Conservation (phyloP, 164 flowering plant genomes). For the Magnolia officinalis region DNA sequence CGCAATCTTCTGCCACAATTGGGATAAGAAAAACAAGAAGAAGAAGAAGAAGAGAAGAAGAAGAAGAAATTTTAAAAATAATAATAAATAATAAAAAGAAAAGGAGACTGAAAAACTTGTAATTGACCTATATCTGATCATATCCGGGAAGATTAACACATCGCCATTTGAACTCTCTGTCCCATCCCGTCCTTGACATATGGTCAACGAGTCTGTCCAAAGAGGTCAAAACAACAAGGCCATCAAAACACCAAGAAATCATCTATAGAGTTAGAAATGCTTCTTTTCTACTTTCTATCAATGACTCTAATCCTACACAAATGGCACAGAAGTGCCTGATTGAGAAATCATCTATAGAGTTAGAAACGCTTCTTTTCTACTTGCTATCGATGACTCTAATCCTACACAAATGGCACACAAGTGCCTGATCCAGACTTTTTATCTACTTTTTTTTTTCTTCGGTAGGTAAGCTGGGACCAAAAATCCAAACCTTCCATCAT, state of each 20-base stretch:
- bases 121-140: conserved; percentile 73
- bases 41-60: background rate
- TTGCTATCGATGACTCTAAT: background rate
- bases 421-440: too few relatives aligned
- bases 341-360: background rate
- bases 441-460: background rate
- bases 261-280: background rate
- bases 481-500: too few relatives aligned
- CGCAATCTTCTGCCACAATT: too few relatives aligned
- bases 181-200: conserved; percentile 61
- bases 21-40: conserved; percentile 1
- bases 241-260: background rate
- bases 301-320: background rate
- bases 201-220: conserved; percentile 59
- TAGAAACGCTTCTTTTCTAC: background rate
- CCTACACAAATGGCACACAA: too few relatives aligned
- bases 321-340: too few relatives aligned
- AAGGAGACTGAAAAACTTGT: background rate
- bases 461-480: too few relatives aligned
- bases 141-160: conserved; percentile 78
- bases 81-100: background rate
- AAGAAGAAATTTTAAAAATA: background rate
- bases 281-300: background rate
- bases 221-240: conserved; percentile 6
- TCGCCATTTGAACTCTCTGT: conserved; percentile 61